These are phyloP conservation scores for Hanseniaspora sp. DNA, from an alignment of 1,139 yeast species.

Conservation along the genomic window DNA sequence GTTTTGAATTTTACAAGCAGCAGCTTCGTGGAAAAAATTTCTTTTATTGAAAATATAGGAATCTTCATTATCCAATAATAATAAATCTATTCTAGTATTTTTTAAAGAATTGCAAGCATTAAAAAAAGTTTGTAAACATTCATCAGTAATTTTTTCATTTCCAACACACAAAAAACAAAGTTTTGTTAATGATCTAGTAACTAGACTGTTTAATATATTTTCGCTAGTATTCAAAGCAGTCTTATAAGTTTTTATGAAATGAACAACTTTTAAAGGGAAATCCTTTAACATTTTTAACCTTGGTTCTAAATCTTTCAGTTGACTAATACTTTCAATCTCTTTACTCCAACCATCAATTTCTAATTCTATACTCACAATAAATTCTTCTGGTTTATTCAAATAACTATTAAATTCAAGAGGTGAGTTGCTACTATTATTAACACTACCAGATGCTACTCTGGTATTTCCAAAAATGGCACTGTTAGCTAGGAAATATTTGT, in stretches of 20 bases:
- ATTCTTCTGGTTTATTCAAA: background rate
- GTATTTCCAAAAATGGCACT: background rate
- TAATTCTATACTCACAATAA: conserved; percentile 21
- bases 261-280: conserved; percentile 22
- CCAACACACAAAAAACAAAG: conserved; percentile 25
- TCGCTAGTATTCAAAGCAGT: background rate
- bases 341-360: conserved; percentile 29
- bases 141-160: conserved; percentile 27
- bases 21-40: conserved; percentile 34
- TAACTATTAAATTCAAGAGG: background rate
- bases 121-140: conserved; percentile 25
- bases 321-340: conserved; percentile 27
- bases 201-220: conserved; percentile 10
- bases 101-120: conserved; percentile 17
- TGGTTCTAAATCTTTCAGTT: conserved; percentile 26
- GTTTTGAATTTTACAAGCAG: conserved; percentile 29
- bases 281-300: conserved; percentile 21
- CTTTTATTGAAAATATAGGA: conserved; percentile 30
- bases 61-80: conserved; percentile 26
- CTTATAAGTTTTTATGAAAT: conserved; percentile 18
- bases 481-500: background rate
- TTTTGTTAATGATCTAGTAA: conserved; percentile 25
- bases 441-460: background rate
- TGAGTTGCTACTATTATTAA: background rate
- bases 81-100: conserved; percentile 22